Evolutionary conservation across 2,329 filamentous ascomycete species (phyloP).

Genomic region (Penicillium sp.): DNA sequence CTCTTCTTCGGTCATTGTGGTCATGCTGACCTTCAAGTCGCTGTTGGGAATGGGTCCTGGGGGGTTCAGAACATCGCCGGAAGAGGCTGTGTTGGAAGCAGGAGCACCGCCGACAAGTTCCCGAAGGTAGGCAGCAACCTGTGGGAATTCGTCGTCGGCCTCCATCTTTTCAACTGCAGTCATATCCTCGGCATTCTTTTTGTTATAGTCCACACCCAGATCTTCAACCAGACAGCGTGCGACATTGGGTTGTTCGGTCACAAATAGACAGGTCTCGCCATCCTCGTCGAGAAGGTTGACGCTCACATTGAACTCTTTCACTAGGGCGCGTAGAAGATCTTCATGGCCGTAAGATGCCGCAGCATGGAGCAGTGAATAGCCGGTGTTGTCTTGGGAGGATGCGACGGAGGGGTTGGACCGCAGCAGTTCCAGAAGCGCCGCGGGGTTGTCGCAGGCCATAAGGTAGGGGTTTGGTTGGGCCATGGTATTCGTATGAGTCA

Average conservation of each 20-base stretch:
- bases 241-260: constrained; percentile 78
- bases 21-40: constrained; percentile 73
- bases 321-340: constrained; percentile 72
- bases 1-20: constrained; percentile 65
- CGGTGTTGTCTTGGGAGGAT: constrained; percentile 79
- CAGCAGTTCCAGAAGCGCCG: constrained; percentile 73
- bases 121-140: constrained; percentile 72
- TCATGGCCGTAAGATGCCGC: constrained; percentile 90
- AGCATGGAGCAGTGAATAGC: constrained; percentile 92
- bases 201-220: constrained; percentile 67
- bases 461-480: constrained; percentile 64
- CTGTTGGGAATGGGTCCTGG: constrained; percentile 70
- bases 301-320: constrained; percentile 75
- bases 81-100: constrained; percentile 23
- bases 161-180: constrained; percentile 81
- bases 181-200: constrained; percentile 72
- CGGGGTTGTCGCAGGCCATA: constrained; percentile 79
- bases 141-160: constrained; percentile 74
- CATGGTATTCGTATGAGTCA: constrained; percentile 27
- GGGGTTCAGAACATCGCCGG: constrained; percentile 40
- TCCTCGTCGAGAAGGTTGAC: constrained; percentile 87
- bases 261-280: constrained; percentile 90
- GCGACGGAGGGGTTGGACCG: constrained; percentile 74
- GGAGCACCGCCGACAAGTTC: constrained; percentile 35
- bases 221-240: constrained; percentile 82